phyloP scores from a whole-genome alignment of 345 rosid genomes.

The Gossypium anomalum region DNA sequence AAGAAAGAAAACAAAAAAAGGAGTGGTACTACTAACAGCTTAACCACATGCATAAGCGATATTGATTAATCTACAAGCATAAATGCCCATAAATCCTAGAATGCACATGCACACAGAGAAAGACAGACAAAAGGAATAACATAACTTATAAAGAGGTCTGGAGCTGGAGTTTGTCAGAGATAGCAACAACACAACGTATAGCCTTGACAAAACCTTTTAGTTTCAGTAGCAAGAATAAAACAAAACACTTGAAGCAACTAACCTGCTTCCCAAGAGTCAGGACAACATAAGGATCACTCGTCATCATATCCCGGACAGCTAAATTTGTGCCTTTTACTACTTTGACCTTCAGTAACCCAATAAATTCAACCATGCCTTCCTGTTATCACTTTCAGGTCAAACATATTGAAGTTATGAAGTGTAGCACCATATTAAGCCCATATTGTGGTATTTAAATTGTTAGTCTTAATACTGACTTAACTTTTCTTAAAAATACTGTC shows the following conservation, averaged over 20 bases:
- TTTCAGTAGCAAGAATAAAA: background rate
- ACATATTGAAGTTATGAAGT: slow-evolving; percentile 16
- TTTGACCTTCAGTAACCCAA: slow-evolving; percentile 79
- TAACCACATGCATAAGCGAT: background rate
- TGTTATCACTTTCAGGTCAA: slow-evolving; percentile 38
- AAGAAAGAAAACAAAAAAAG: background rate
- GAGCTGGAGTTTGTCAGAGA: background rate
- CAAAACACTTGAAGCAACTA: background rate
- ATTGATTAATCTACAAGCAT: background rate
- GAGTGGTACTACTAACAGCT: background rate
- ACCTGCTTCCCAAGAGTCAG: slow-evolving; percentile 37
- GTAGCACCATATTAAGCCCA: slow-evolving; percentile 2
- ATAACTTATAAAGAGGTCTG: background rate
- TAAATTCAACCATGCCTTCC: slow-evolving; percentile 82
- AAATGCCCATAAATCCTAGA: background rate
- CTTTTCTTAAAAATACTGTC: background rate
- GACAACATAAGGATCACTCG: slow-evolving; percentile 93
- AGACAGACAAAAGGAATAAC: background rate
- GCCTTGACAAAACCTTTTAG: background rate
- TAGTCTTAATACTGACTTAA: background rate
- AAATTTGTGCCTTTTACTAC: slow-evolving; percentile 68
- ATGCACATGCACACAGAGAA: background rate
- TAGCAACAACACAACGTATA: slow-evolving; percentile 4
- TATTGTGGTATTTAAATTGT: background rate
- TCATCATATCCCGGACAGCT: slow-evolving; percentile 87